Conservation (phyloP, 129 eudicot genomes). For the Helianthus tuberosus region DNA sequence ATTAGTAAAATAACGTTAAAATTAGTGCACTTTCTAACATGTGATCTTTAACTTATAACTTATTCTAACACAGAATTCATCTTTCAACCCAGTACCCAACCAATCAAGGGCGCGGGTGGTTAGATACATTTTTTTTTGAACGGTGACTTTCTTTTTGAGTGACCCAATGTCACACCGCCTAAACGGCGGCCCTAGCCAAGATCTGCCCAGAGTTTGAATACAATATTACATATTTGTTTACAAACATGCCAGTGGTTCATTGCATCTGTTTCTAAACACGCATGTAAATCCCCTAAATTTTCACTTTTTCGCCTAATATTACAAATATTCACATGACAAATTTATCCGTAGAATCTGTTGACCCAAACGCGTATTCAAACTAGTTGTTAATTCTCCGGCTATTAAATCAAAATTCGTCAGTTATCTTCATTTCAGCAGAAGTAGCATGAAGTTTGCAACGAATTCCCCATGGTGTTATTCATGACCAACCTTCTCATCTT, state of each 20-base stretch:
- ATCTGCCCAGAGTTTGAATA: not conserved
- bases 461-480: not conserved
- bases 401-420: slow-evolving; percentile 7
- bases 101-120: too few species aligned
- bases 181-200: too few species aligned
- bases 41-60: too few species aligned
- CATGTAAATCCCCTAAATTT: not conserved
- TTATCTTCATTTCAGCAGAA: slow-evolving; percentile 10
- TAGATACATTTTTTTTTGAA: too few species aligned
- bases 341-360: not conserved
- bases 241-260: not conserved
- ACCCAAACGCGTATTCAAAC: slow-evolving; percentile 7
- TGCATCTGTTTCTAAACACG: not conserved
- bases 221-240: not conserved
- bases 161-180: too few species aligned
- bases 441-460: not conserved
- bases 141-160: too few species aligned
- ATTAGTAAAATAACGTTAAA: too few species aligned
- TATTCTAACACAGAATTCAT: too few species aligned
- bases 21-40: too few species aligned
- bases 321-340: slow-evolving; percentile 22
- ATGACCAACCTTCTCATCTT: slow-evolving; percentile 21
- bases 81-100: too few species aligned
- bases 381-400: slow-evolving; percentile 9
- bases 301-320: slow-evolving; percentile 10